These are phyloP conservation scores for Vitis hybrid DNA, from an alignment of 177 flowering plant genomes.

Conservation along the genomic window DNA sequence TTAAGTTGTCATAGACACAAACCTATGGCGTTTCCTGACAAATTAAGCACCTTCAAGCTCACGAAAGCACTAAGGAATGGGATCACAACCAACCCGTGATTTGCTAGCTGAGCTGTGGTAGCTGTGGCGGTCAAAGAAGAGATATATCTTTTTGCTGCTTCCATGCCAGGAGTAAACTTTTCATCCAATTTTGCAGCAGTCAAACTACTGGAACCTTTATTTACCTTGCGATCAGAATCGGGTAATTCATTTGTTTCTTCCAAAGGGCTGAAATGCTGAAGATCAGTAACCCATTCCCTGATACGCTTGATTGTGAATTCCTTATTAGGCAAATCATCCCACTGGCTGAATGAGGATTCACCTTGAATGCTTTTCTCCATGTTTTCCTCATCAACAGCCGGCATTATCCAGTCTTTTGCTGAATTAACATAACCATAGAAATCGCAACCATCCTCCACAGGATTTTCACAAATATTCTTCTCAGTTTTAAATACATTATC, in stretches of 20 bases:
- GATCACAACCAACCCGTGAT: conserved; percentile 78
- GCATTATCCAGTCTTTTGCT: conserved; percentile 58
- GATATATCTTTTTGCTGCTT: conserved; percentile 71
- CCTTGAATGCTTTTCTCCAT: conserved; percentile 21
- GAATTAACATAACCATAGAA: conserved; percentile 39
- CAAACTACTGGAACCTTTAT: conserved; percentile 25
- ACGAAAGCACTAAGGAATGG: conserved; percentile 83
- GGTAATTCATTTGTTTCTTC: conserved; percentile 46
- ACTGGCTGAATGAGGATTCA: conserved; percentile 34
- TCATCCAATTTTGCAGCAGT: conserved; percentile 37
- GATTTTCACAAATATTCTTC: conserved; percentile 24
- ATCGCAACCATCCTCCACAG: conserved; percentile 42
- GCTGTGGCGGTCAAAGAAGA: conserved; percentile 69
- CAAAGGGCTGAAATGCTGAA: conserved; percentile 46
- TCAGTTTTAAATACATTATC: conserved; percentile 20
- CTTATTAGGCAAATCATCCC: conserved; percentile 40
- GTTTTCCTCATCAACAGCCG: conserved; percentile 35
- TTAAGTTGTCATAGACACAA: conserved; percentile 10
- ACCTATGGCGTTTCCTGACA: conserved; percentile 95
- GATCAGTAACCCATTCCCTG: conserved; percentile 83
- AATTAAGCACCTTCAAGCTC: conserved; percentile 73
- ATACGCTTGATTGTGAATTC: conserved; percentile 73
- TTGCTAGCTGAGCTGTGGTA: conserved; percentile 76
- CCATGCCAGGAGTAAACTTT: conserved; percentile 59
- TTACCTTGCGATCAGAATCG: conserved; percentile 24